Conservation (phyloP, 441 rosid genomes). For the Hura crepitans region DNA sequence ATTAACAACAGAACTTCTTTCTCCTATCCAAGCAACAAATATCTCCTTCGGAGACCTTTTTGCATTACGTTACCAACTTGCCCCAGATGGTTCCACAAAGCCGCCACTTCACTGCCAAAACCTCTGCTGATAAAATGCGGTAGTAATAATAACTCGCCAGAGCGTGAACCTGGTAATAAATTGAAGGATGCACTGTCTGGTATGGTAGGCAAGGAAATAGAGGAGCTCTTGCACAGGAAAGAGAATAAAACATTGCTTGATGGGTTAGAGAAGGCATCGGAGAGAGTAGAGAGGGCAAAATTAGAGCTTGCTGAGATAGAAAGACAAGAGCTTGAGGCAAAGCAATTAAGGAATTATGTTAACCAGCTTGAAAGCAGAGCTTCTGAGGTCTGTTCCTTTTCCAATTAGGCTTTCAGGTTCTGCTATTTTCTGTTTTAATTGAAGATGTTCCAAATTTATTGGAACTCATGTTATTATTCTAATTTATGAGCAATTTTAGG, state of each 20-base stretch:
- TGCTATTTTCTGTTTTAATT: not conserved
- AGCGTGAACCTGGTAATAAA: constrained; percentile 28
- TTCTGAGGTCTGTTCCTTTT: constrained; percentile 39
- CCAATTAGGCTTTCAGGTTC: not conserved
- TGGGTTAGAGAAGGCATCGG: constrained; percentile 71
- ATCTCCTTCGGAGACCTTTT: constrained; percentile 6
- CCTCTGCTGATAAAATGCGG: constrained; percentile 36
- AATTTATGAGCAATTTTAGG: too few species aligned
- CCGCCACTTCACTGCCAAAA: constrained; percentile 21
- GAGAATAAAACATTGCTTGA: constrained; percentile 72
- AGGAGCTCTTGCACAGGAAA: constrained; percentile 58
- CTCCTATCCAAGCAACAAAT: constrained; percentile 19
- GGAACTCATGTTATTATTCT: too few species aligned
- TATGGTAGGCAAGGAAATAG: constrained; percentile 56
- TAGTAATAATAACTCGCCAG: constrained; percentile 30
- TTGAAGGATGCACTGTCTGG: constrained; percentile 64
- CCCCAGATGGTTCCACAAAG: constrained; percentile 13
- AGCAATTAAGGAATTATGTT: constrained; percentile 44
- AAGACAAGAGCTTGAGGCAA: constrained; percentile 62
- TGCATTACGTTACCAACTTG: constrained; percentile 18
- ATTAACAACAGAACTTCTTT: constrained; percentile 21
- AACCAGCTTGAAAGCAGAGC: constrained; percentile 60
- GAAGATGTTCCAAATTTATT: too few species aligned
- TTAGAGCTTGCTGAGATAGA: constrained; percentile 67
- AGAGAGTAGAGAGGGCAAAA: constrained; percentile 69